phyloP scores from a whole-genome alignment of 768 basidiomycete species.

The Trametes gibbosa region DNA sequence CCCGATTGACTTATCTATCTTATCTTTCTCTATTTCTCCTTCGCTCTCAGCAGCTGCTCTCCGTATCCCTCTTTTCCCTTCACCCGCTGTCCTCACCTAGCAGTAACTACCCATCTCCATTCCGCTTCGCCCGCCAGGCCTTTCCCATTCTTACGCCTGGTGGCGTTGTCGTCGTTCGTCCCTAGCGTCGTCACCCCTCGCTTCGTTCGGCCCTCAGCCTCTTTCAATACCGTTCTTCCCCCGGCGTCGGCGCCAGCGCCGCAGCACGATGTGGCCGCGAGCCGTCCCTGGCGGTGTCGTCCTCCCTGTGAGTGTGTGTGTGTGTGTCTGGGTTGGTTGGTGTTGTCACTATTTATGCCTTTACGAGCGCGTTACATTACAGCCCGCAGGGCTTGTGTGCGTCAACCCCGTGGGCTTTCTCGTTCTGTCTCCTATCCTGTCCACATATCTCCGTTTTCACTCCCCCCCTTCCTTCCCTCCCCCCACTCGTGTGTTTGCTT shows the following conservation, averaged over 20 bases:
- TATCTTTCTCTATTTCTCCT: conserved; percentile 11
- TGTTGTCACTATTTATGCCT: conserved; percentile 23
- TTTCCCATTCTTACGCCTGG: conserved; percentile 1
- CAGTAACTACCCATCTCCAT: background rate
- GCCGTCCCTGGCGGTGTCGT: background rate
- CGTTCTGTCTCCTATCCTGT: background rate
- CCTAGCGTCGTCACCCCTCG: too few species aligned
- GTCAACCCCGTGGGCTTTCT: background rate
- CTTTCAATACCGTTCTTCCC: background rate
- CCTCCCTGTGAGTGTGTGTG: too few species aligned
- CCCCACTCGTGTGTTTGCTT: background rate
- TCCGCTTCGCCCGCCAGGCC: conserved; percentile 1
- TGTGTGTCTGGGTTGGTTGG: conserved; percentile 14
- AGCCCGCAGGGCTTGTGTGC: background rate
- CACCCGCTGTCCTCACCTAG: background rate
- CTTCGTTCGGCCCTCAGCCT: background rate
- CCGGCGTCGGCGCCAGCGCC: conserved; percentile 14
- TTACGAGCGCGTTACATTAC: background rate
- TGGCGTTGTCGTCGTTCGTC: background rate
- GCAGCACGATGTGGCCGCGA: conserved; percentile 18
- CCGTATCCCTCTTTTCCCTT: background rate
- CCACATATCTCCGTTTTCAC: background rate
- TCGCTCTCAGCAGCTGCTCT: conserved; percentile 6
- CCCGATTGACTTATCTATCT: conserved; percentile 16
- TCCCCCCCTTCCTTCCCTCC: background rate